These are phyloP conservation scores for Colletotrichum sp. DNA, from an alignment of 2,329 filamentous ascomycete species.

Conservation along the genomic window DNA sequence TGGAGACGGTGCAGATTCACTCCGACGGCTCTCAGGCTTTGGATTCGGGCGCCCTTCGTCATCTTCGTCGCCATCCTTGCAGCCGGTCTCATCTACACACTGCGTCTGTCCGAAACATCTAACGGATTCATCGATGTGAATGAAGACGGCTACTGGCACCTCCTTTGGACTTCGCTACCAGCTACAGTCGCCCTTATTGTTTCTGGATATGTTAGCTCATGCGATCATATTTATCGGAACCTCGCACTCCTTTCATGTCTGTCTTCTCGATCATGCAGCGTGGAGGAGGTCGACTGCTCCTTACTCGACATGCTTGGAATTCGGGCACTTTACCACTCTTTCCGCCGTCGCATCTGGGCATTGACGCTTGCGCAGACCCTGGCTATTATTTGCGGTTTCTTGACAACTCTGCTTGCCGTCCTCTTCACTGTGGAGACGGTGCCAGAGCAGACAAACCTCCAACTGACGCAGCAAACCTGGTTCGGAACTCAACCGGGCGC, in stretches of 20 bases:
- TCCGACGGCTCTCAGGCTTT: neutral
- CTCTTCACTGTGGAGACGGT: neutral
- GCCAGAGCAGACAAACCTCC: neutral
- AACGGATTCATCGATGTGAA: neutral
- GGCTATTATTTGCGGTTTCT: neutral
- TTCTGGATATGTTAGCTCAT: neutral
- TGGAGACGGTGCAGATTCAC: neutral
- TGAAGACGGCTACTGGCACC: neutral
- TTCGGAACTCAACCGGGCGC: neutral
- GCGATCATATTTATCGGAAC: neutral
- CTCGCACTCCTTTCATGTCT: neutral
- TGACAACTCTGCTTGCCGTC: neutral
- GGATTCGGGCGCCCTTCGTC: neutral
- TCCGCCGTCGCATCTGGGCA: neutral
- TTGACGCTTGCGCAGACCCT: neutral
- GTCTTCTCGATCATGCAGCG: neutral
- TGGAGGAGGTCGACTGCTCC: neutral
- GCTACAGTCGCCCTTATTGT: neutral
- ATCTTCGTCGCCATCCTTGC: neutral
- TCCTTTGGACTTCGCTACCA: constrained; percentile 8
- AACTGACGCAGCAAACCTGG: neutral
- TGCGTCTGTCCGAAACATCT: neutral
- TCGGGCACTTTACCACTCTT: neutral
- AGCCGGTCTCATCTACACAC: neutral
- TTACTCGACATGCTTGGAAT: neutral